Conservation (phyloP, 306 rosid genomes). For the Boehmeria nivea region DNA sequence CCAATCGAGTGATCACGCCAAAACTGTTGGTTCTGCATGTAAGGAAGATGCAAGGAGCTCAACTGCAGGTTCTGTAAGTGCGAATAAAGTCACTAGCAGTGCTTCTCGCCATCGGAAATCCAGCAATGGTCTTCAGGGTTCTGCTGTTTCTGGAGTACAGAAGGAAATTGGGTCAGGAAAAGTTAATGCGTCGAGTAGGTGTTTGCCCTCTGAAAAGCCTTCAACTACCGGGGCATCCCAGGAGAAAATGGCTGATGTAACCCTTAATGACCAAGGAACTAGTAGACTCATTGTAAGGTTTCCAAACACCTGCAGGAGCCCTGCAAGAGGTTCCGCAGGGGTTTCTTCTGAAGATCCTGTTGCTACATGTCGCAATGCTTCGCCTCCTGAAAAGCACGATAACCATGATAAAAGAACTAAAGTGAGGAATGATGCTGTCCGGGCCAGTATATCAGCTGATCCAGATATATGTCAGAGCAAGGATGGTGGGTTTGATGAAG, state of each 20-base stretch:
- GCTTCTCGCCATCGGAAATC: conserved; percentile 66
- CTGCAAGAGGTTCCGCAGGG: conserved; percentile 45
- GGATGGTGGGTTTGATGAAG: conserved; percentile 60
- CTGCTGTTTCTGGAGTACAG: conserved; percentile 40
- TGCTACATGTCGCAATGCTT: conserved; percentile 40
- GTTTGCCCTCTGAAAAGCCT: conserved; percentile 38
- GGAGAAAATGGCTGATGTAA: conserved; percentile 38
- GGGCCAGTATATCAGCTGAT: conserved; percentile 38
- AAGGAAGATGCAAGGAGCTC: conserved; percentile 77
- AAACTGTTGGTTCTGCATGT: conserved; percentile 46
- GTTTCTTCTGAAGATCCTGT: conserved; percentile 51
- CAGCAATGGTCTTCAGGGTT: conserved; percentile 47
- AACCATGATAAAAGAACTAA: conserved; percentile 45
- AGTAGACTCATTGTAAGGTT: conserved; percentile 63
- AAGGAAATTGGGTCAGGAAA: too few species aligned
- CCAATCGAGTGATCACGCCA: conserved; percentile 76
- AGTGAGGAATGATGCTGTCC: conserved; percentile 37
- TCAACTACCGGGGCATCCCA: conserved; percentile 12
- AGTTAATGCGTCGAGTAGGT: conserved; percentile 37
- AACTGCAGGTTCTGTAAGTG: conserved; percentile 56
- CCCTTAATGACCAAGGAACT: conserved; percentile 46
- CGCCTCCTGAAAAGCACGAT: conserved; percentile 60
- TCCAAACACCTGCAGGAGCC: conserved; percentile 57
- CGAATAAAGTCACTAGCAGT: conserved; percentile 48
- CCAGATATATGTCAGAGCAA: conserved; percentile 45